Evolutionary conservation across 257 asterid genomes (phyloP).

Genomic region (Parsonsia alboflavescens): DNA sequence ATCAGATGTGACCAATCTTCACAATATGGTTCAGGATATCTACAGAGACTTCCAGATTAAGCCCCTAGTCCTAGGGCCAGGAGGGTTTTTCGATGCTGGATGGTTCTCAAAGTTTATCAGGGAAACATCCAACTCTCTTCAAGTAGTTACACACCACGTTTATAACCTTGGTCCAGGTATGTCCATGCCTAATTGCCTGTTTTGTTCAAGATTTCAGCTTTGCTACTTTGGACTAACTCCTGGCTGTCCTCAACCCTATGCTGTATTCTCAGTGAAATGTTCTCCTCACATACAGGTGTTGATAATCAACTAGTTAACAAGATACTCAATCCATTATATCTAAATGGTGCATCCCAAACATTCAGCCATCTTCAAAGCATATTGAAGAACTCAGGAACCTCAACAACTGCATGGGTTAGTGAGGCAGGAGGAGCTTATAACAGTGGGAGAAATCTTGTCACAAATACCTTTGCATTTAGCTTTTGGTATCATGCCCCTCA

Average conservation of each 20-base stretch:
- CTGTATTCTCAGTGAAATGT: not conserved
- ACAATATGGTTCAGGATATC: slow-evolving; percentile 39
- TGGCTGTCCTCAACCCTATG: not conserved
- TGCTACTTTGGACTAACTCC: not conserved
- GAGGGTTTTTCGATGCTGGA: slow-evolving; percentile 60
- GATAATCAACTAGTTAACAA: slow-evolving; percentile 65
- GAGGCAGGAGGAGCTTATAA: slow-evolving; percentile 86
- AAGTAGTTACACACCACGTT: slow-evolving; percentile 77
- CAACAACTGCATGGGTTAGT: slow-evolving; percentile 71
- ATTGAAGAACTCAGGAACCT: slow-evolving; percentile 32
- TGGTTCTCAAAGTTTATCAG: slow-evolving; percentile 55
- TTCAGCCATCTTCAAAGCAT: slow-evolving; percentile 46
- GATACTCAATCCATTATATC: slow-evolving; percentile 65
- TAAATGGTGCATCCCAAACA: slow-evolving; percentile 50
- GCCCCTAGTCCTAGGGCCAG: slow-evolving; percentile 79
- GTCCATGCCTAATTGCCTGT: not conserved
- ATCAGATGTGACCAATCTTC: slow-evolving; percentile 43
- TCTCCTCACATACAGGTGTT: slow-evolving; percentile 34
- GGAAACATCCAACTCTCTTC: slow-evolving; percentile 44
- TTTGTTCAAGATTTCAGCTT: not conserved
- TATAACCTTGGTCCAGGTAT: slow-evolving; percentile 93
- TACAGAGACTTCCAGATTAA: slow-evolving; percentile 36
- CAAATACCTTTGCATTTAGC: slow-evolving; percentile 76
- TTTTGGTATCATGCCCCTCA: slow-evolving; percentile 51
- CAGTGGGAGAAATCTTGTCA: slow-evolving; percentile 67